Conservation (phyloP, 2,329 filamentous ascomycete species). For the Ophiostoma novo-ulmi region DNA sequence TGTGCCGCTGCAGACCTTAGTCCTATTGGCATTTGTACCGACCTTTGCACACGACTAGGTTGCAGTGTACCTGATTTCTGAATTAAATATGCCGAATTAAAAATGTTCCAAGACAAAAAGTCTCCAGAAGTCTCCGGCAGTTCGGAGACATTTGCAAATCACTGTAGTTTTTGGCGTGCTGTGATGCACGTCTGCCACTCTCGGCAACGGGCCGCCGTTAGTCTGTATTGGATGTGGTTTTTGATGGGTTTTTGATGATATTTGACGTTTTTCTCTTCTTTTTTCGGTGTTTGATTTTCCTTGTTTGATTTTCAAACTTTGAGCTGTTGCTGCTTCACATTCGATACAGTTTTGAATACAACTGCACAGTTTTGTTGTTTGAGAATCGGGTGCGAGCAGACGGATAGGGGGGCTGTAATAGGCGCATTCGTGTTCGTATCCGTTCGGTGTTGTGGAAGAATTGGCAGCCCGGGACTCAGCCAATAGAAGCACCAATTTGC, state of each 20-base stretch:
- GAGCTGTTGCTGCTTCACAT: too few species aligned
- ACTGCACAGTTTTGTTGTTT: too few species aligned
- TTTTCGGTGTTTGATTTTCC: background rate
- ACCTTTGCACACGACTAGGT: background rate
- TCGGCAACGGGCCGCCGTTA: background rate
- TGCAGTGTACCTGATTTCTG: background rate
- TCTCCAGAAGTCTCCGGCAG: constrained; percentile 8
- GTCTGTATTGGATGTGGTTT: background rate
- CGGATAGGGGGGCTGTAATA: constrained; percentile 12
- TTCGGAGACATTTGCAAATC: constrained; percentile 10
- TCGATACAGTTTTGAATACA: too few species aligned
- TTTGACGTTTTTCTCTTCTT: background rate
- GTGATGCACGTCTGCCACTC: background rate
- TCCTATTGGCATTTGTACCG: background rate
- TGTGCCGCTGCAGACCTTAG: too few species aligned
- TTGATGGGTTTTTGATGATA: background rate
- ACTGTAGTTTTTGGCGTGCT: constrained; percentile 3
- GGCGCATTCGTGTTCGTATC: constrained; percentile 23
- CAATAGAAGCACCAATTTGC: background rate
- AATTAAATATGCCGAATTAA: background rate
- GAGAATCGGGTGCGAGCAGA: too few species aligned
- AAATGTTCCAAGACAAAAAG: constrained; percentile 5
- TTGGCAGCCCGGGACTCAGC: background rate
- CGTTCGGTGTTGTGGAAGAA: constrained; percentile 17
- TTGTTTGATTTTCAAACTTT: background rate